Conservation (phyloP, 2,329 filamentous ascomycete genomes). For the Paramyrothecium sp. region DNA sequence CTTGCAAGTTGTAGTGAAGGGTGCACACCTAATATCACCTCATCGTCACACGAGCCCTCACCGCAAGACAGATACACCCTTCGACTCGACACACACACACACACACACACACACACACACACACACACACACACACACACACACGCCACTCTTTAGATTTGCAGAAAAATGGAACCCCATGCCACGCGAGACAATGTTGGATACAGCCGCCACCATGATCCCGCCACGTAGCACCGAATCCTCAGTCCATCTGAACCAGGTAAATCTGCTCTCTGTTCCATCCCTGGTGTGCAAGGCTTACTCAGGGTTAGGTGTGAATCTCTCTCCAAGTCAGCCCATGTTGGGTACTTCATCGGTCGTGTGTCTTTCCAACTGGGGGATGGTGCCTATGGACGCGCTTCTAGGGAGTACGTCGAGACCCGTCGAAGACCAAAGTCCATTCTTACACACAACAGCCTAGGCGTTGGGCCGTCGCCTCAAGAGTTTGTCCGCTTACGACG, state of each 20-base stretch:
- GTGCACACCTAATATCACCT: background rate
- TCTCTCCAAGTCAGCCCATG: too few species aligned
- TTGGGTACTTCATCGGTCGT: too few species aligned
- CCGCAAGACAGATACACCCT: background rate
- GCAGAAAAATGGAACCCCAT: background rate
- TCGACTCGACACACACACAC: background rate
- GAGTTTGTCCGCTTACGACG: too few species aligned
- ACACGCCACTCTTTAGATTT: background rate
- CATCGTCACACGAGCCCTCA: background rate
- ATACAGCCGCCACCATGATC: background rate
- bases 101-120: background rate
- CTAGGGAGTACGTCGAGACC: too few species aligned
- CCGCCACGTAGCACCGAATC: background rate
- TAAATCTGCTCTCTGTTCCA: background rate
- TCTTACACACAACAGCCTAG: too few species aligned
- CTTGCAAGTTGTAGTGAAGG: background rate
- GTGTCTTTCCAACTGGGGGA: too few species aligned
- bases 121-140: background rate
- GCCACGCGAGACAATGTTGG: background rate
- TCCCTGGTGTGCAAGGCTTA: background rate
- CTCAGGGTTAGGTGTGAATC: too few species aligned
- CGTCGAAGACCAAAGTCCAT: too few species aligned
- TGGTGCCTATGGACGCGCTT: too few species aligned
- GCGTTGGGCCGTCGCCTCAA: too few species aligned
- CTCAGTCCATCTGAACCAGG: background rate